Percentiles rank a stretch among this genome's conserved stretches.
These are phyloP conservation scores for Nemania sp. DNA, from an alignment of 2,329 filamentous ascomycete species.

Conservation along the genomic window DNA sequence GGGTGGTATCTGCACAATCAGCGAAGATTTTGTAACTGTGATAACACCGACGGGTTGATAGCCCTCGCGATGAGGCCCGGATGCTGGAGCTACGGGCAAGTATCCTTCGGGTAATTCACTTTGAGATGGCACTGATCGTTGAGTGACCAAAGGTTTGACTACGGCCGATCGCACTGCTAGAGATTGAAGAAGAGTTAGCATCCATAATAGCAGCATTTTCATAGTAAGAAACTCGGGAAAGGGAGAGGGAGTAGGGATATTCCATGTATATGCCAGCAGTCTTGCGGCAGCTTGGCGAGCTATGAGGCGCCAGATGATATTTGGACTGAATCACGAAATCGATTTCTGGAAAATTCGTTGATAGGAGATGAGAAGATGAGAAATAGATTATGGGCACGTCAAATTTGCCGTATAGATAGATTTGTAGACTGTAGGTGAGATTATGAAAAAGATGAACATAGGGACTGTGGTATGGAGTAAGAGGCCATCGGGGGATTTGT, in stretches of 20 bases:
- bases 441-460: background rate
- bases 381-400: no score
- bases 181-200: conserved; percentile 38
- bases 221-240: conserved; percentile 11
- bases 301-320: background rate
- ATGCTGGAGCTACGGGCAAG: conserved; percentile 15
- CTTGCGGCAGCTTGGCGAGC: background rate
- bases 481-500: conserved; percentile 12
- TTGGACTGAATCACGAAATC: background rate
- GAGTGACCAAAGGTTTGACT: conserved; percentile 8
- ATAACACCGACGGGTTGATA: conserved; percentile 37
- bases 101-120: conserved; percentile 27
- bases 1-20: conserved; percentile 42
- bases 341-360: background rate
- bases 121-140: conserved; percentile 1
- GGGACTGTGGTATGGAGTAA: background rate
- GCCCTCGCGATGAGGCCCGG: conserved; percentile 28
- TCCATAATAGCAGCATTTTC: conserved; percentile 32
- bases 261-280: conserved; percentile 20
- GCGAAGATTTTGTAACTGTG: conserved; percentile 38
- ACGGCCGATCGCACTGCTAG: conserved; percentile 28
- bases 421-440: background rate
- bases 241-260: conserved; percentile 8
- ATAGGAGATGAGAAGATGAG: background rate
- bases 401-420: no score